Percentiles rank a stretch among this genome's conserved stretches.
phyloP scores from a whole-genome alignment of 78 protist species.

The Cavenderia fasciculata region DNA sequence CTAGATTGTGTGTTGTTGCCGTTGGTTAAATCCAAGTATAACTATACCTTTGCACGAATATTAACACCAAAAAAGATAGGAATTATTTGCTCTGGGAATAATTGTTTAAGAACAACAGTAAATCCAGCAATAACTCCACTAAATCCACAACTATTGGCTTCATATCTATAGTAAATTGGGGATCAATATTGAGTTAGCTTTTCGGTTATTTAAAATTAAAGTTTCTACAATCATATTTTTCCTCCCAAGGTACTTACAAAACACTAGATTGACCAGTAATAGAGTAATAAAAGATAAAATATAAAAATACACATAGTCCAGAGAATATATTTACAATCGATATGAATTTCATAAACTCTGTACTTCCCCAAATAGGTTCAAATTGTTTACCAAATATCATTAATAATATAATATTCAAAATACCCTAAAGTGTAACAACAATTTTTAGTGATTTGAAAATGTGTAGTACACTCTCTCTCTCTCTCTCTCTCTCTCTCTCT shows the following conservation, averaged over 20 bases:
- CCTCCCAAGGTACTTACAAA: not conserved
- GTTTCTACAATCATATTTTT: too few species aligned
- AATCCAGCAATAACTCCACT: conserved; percentile 52
- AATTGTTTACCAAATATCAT: conserved; percentile 33
- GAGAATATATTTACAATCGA: conserved; percentile 15
- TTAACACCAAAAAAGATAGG: not conserved
- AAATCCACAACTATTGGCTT: conserved; percentile 48
- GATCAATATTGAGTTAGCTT: not conserved
- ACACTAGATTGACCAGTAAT: not conserved
- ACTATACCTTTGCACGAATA: conserved; percentile 10
- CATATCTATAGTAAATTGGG: not conserved
- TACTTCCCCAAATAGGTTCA: conserved; percentile 73
- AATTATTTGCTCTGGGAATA: conserved; percentile 42
- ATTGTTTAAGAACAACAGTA: conserved; percentile 47
- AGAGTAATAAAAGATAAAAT: conserved; percentile 2
- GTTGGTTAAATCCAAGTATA: not conserved
- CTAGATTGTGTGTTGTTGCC: too few species aligned
- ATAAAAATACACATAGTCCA: conserved; percentile 16
- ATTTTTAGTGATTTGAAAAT: too few species aligned
- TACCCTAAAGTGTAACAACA: conserved; percentile 10
- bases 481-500: too few species aligned
- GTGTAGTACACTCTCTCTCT: too few species aligned
- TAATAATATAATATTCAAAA: conserved; percentile 23
- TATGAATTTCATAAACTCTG: conserved; percentile 51
- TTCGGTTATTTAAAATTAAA: not conserved